phyloP scores from a whole-genome alignment of 768 basidiomycete species.

The Tulasnella sp. region DNA sequence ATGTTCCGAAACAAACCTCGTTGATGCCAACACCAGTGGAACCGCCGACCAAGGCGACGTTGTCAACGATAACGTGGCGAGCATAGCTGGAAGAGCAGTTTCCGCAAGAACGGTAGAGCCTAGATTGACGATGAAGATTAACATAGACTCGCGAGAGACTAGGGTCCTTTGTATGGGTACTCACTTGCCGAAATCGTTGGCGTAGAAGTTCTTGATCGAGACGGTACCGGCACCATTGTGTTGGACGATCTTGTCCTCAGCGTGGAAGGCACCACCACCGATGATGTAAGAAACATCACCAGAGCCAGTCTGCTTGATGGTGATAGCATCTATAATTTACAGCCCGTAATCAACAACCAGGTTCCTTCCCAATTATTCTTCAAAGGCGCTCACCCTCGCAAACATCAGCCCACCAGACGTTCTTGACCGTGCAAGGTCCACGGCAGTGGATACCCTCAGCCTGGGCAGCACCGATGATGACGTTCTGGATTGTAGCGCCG shows the following conservation, averaged over 20 bases:
- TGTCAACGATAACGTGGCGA: conserved; percentile 17
- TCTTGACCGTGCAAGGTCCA: conserved; percentile 15
- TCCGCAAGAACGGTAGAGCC: conserved; percentile 19
- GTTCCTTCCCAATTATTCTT: background rate
- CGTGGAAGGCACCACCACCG: conserved; percentile 19
- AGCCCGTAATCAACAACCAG: background rate
- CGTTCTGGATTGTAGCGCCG: background rate
- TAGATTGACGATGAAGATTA: background rate
- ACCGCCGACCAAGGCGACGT: conserved; percentile 8
- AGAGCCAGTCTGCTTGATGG: conserved; percentile 13
- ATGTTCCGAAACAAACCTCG: background rate
- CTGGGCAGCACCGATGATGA: conserved; percentile 7
- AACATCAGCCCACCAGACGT: conserved; percentile 20
- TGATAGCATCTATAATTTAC: background rate
- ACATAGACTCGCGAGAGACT: too few species aligned
- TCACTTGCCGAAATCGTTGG: conserved; percentile 1
- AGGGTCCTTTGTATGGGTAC: too few species aligned
- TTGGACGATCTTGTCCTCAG: conserved; percentile 15
- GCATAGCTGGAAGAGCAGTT: conserved; percentile 18
- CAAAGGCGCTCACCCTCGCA: conserved; percentile 6
- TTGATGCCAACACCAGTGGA: conserved; percentile 15
- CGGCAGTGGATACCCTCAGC: conserved; percentile 14
- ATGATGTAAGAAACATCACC: conserved; percentile 16
- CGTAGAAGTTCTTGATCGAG: conserved; percentile 4
- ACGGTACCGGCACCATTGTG: conserved; percentile 12